phyloP scores from a whole-genome alignment of 1,284 basidiomycete genomes.

The Cutaneotrichosporon cutaneum region DNA sequence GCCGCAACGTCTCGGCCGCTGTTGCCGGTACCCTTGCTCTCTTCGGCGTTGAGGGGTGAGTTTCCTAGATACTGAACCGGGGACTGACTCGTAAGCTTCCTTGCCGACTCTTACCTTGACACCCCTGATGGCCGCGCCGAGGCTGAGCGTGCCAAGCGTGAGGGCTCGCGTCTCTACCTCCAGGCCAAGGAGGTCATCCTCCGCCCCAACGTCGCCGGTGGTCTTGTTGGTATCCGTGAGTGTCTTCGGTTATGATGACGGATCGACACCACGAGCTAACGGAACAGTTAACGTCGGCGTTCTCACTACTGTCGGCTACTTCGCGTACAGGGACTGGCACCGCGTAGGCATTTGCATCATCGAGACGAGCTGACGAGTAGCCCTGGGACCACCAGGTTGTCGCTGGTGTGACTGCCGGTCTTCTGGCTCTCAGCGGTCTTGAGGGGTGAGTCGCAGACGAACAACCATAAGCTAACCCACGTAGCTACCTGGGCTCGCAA shows the following conservation, averaged over 20 bases:
- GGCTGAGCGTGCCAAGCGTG: slow-evolving; percentile 61
- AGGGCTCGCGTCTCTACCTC: slow-evolving; percentile 64
- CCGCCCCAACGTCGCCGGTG: slow-evolving; percentile 68
- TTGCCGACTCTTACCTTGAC: slow-evolving; percentile 63
- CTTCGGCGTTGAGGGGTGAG: slow-evolving; percentile 61
- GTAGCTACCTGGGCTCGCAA: slow-evolving; percentile 40
- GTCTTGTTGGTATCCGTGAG: slow-evolving; percentile 65
- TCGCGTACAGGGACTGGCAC: slow-evolving; percentile 68
- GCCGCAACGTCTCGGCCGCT: slow-evolving; percentile 61
- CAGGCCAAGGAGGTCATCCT: slow-evolving; percentile 63
- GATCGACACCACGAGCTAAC: background rate
- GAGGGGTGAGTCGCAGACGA: slow-evolving; percentile 62
- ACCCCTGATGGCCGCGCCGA: slow-evolving; percentile 63
- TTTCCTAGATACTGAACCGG: background rate
- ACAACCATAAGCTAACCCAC: background rate
- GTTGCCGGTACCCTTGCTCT: slow-evolving; percentile 61
- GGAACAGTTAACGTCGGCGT: slow-evolving; percentile 65
- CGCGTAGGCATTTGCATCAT: slow-evolving; percentile 6
- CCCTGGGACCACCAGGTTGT: slow-evolving; percentile 72
- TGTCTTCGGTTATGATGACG: slow-evolving; percentile 13
- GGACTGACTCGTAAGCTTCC: slow-evolving; percentile 51
- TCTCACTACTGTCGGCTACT: slow-evolving; percentile 66
- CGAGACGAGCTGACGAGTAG: slow-evolving; percentile 14
- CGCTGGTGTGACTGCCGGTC: slow-evolving; percentile 63
- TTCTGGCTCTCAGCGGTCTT: slow-evolving; percentile 65